Percentiles rank a stretch among this genome's conserved stretches.
These are phyloP conservation scores for Coleophoma crateriformis DNA, from an alignment of 2,329 filamentous ascomycete species.

Conservation along the genomic window DNA sequence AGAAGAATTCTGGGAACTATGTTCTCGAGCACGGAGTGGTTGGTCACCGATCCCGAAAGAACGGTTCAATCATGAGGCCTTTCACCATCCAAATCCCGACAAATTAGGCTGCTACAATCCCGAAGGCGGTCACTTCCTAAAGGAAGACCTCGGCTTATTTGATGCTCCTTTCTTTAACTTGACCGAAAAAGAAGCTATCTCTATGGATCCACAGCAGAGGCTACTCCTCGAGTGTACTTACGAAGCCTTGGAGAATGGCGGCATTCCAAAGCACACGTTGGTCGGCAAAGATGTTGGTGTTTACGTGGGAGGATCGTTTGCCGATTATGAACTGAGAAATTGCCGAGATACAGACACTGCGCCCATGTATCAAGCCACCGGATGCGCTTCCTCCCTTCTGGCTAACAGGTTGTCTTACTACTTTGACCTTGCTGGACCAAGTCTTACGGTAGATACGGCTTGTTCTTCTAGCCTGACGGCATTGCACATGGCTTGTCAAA, in stretches of 20 bases:
- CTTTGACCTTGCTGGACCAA: conserved; percentile 8
- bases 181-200: conserved; percentile 15
- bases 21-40: conserved; percentile 29
- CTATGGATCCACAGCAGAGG: conserved; percentile 26
- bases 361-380: conserved; percentile 18
- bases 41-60: conserved; percentile 25
- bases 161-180: conserved; percentile 26
- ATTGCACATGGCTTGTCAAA: conserved; percentile 49
- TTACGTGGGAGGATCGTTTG: neutral
- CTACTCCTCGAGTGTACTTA: conserved; percentile 20
- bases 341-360: conserved; percentile 15
- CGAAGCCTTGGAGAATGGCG: conserved; percentile 22
- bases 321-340: conserved; percentile 8
- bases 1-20: conserved; percentile 33
- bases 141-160: conserved; percentile 20
- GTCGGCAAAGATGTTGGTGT: conserved; percentile 12
- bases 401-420: conserved; percentile 16
- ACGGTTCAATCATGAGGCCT: conserved; percentile 45
- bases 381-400: conserved; percentile 9
- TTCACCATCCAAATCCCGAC: conserved; percentile 43
- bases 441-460: conserved; percentile 34
- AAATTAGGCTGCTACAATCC: conserved; percentile 18
- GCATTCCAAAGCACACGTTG: conserved; percentile 14
- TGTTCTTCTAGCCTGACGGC: conserved; percentile 51
- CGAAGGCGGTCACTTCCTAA: conserved; percentile 20